Conservation (phyloP, 1,284 basidiomycete genomes). For the Fomitopsis schrenkii region DNA sequence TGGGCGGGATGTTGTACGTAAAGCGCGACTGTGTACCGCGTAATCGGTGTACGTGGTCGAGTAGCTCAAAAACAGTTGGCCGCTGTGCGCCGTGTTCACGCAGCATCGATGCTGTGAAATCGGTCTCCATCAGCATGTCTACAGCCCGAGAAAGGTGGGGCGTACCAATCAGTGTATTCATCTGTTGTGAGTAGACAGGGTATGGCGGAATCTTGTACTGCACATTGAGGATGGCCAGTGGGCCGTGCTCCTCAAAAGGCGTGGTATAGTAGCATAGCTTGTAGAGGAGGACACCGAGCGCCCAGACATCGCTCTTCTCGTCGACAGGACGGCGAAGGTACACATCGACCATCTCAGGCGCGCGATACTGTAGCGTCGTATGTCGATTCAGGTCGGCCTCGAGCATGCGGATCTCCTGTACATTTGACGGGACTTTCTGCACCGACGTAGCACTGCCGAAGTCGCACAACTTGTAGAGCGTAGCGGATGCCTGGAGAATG, state of each 20-base stretch:
- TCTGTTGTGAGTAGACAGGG: constrained; percentile 85
- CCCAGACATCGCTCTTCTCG: constrained; percentile 88
- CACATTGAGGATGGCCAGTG: constrained; percentile 93
- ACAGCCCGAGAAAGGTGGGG: constrained; percentile 4
- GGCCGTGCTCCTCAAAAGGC: constrained; percentile 96
- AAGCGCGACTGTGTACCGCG: constrained; percentile 81
- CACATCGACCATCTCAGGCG: constrained; percentile 98
- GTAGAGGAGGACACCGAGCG: constrained; percentile 74
- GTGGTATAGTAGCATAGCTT: constrained; percentile 98
- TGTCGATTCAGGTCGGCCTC: constrained; percentile 93
- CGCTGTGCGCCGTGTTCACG: constrained; percentile 82
- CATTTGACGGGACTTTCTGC: constrained; percentile 66
- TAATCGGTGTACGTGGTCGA: constrained; percentile 73
- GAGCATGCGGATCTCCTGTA: constrained; percentile 79
- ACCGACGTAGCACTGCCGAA: constrained; percentile 92
- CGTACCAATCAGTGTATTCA: constrained; percentile 87
- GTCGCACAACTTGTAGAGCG: constrained; percentile 94
- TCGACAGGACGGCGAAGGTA: constrained; percentile 81
- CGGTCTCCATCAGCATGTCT: constrained; percentile 1
- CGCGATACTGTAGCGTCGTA: constrained; percentile 93
- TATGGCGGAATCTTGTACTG: constrained; percentile 94
- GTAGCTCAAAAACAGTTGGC: constrained; percentile 78
- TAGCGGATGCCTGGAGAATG: constrained; percentile 77
- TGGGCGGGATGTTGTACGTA: constrained; percentile 54
- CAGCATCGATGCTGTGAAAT: constrained; percentile 72